Base-by-base conservation (phyloP, 2,329 filamentous ascomycete genomes). In the Aspergillus calidoustus region DNA sequence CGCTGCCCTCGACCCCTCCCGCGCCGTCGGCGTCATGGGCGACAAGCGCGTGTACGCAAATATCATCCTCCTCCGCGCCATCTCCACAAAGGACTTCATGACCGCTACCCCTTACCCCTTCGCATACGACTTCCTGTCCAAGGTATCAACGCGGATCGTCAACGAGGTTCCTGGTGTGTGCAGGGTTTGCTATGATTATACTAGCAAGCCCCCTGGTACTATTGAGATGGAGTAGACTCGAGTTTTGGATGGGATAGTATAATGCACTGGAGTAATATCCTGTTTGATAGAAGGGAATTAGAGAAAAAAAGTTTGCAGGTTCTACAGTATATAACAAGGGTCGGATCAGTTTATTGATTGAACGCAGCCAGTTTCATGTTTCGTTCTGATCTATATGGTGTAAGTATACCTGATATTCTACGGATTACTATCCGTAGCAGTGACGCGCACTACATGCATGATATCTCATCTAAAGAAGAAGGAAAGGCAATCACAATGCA, bases 101-200 rank as follows among this genome's bases (percentile, higher is more conserved):
- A 91, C 86, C 1, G 90, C 89, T 25, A 85, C 91, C 73, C 85
- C 86, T 61, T 92, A 85, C 75, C 82, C 86, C 46, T 92, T 91
- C 70, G 80, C 85, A 55, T 84, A 84, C 64, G 81, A 83, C 31
- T 87, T 92, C 71, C 80, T 93, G 67, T 86, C 87, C 76, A 80
- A 80, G 62, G 87, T 92, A 30, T 84, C 84, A 50, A 85, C 82
- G 15, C 81, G 89, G 62, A 93, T 93, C 70, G 86, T 91, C 62
- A 94, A 92, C 71, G 89, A 92, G 77, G 89, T 93, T 1, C 81
- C 89, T 55, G 90, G 90, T 8, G 68, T 70, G n/a, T 70, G 61
- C 49, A 64, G 68, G 38, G 68, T 70, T 34, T 51, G 63, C 17
- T 71, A 77, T 44, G 63, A 71, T 79, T 81, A 86, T 63, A 89